Base-by-base conservation (phyloP, 2,329 filamentous ascomycete species). In the Colletotrichum agaves region DNA sequence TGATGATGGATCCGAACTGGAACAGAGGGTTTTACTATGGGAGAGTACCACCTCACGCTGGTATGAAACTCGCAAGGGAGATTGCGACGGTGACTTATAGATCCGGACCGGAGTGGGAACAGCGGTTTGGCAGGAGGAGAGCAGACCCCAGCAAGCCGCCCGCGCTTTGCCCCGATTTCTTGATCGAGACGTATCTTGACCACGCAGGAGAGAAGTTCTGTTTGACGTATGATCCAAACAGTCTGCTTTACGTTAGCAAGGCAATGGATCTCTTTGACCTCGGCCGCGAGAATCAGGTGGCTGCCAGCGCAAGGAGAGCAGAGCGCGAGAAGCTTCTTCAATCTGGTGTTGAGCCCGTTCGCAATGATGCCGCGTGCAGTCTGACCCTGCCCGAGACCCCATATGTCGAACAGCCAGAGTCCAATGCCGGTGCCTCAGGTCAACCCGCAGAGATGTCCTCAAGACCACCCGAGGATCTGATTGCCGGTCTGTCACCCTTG, bases 1-100 rank as follows among this genome's bases (percentile, higher is more conserved):
- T 99, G 53, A 98, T 99, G 94, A 98, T 98, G 91, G 96, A 99
- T 75, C 94, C 94, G 2, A 94, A 97, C 75, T 99, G 96, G 96
- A 93, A 93, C 72, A 89, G 96, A 39, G 96, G 96, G 2, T 97
- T 95, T 81, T 98, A 98, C 83, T 97, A 97, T 77, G 91, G 90
- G 74, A 83, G 85, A 46, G 89, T 99, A 6, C 96, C 96, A 2
- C 96, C 96, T 0, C 96, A 99, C 75, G 90, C 92, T 0, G 96
- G 96, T 56, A 98, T 99, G 95, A 99, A 99, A 81, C 90, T 99
- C 6, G 95, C 96, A 0, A 90, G 96, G 67, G 93, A 99, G 80
- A 99, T 99, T 74, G 96, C 96, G 15, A 99, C 96, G 1, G 94
- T 99, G 52, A 99, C 96, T 2, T 99, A 99, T 79, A 90, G 96